phyloP scores from a whole-genome alignment of 495 filamentous ascomycete species.

The Neurospora sp. region DNA sequence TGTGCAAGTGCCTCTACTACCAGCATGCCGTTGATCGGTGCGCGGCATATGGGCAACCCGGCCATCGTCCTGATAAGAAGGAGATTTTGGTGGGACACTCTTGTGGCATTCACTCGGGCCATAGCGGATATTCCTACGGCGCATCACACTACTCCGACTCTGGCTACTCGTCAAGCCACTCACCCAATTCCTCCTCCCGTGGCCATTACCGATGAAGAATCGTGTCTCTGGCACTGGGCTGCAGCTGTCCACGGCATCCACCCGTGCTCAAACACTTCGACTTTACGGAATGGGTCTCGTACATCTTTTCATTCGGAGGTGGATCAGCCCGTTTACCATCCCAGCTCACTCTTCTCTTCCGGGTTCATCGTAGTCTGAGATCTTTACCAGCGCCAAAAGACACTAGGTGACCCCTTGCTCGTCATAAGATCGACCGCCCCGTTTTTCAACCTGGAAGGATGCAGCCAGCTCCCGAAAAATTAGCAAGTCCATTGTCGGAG shows the following conservation, averaged over 20 bases:
- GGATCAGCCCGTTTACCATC: not conserved
- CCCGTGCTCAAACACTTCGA: not conserved
- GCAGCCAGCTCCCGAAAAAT: not conserved
- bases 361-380: not conserved
- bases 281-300: not conserved
- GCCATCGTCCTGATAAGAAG: not conserved
- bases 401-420: not conserved
- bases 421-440: not conserved
- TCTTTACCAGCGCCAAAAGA: not conserved
- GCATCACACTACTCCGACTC: not conserved
- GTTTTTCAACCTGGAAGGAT: not conserved
- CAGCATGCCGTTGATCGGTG: conserved; percentile 69
- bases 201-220: not conserved
- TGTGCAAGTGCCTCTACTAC: conserved; percentile 75
- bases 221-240: not conserved
- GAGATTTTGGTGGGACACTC: not conserved
- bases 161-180: not conserved
- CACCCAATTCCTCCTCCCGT: not conserved
- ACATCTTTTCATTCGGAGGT: not conserved
- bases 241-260: not conserved
- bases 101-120: not conserved
- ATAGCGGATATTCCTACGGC: not conserved
- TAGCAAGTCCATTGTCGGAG: not conserved
- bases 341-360: not conserved
- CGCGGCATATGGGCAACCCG: conserved; percentile 42